A percentile compares a stretch with the other conserved stretches of the same genome.
These are phyloP conservation scores for Diaporthe vaccinii DNA, from an alignment of 2,329 filamentous ascomycete genomes.

Conservation along the genomic window DNA sequence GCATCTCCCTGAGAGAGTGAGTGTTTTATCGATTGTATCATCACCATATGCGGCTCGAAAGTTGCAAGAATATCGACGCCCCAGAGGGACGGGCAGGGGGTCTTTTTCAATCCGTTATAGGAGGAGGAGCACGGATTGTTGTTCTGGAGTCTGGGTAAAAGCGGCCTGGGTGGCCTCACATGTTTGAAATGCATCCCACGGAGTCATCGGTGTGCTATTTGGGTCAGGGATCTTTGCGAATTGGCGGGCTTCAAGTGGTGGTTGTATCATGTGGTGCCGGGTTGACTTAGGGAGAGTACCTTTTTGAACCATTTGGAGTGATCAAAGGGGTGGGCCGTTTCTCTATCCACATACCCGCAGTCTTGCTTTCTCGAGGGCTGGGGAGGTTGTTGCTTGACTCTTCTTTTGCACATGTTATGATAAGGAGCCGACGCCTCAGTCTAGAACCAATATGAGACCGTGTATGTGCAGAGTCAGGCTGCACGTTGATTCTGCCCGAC, in stretches of 20 bases:
- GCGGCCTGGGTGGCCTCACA: not conserved
- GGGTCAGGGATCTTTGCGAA: not conserved
- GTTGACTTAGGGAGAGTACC: not conserved
- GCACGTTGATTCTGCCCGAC: not conserved
- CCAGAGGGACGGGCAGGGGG: not conserved
- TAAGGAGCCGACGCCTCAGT: not conserved
- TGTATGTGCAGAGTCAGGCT: not conserved
- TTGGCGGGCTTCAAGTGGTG: not conserved
- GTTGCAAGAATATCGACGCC: not conserved
- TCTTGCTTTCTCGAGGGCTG: not conserved
- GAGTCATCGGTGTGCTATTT: not conserved
- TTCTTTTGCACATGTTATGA: not conserved
- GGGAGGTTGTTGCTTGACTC: not conserved
- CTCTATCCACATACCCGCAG: not conserved
- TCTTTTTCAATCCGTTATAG: not conserved
- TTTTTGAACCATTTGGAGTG: not conserved
- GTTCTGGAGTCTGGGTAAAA: constrained; percentile 3
- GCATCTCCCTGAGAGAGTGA: not conserved
- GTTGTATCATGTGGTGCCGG: not conserved
- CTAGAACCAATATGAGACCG: not conserved
- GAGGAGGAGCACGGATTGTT: not conserved
- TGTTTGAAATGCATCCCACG: constrained; percentile 5
- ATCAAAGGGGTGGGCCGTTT: not conserved
- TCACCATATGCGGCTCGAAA: not conserved
- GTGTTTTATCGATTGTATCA: not conserved